These are phyloP conservation scores for Lablab purpureus DNA, from an alignment of 306 rosid genomes.

Conservation along the genomic window DNA sequence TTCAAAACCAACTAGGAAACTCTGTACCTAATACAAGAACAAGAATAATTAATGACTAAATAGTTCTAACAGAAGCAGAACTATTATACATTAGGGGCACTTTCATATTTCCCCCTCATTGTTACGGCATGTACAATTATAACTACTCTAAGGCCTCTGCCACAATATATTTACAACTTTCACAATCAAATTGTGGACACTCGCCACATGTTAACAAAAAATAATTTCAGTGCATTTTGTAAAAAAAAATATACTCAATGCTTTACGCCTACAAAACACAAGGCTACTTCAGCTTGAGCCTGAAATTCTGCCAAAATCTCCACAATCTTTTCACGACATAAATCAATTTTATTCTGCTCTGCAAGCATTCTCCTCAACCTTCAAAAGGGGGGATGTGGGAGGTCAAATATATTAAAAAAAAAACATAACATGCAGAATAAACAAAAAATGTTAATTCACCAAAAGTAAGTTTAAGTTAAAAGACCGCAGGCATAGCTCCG, in stretches of 20 bases:
- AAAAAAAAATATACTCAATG: slow-evolving; percentile 51
- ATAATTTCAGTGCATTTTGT: neutral
- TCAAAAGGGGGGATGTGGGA: slow-evolving; percentile 42
- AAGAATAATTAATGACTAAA: neutral
- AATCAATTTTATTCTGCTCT: slow-evolving; percentile 56
- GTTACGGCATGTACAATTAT: neutral
- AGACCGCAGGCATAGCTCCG: slow-evolving; percentile 12
- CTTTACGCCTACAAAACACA: slow-evolving; percentile 89
- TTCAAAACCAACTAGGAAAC: neutral
- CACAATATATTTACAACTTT: slow-evolving; percentile 31
- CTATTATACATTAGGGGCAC: neutral
- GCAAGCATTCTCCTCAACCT: slow-evolving; percentile 88
- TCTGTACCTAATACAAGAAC: neutral
- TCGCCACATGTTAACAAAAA: slow-evolving; percentile 29
- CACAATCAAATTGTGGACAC: slow-evolving; percentile 25
- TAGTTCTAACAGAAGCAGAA: neutral
- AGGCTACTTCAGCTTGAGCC: slow-evolving; percentile 93
- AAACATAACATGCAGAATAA: slow-evolving; percentile 18
- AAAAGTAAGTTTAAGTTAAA: neutral
- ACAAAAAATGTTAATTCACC: neutral
- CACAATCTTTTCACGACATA: slow-evolving; percentile 73
- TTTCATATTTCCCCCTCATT: neutral
- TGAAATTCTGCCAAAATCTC: slow-evolving; percentile 85
- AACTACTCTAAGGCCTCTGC: neutral
- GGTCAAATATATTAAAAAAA: slow-evolving; percentile 1